Conservation (phyloP, 352 stramenopile genomes). For the Globisporangium canariense region DNA sequence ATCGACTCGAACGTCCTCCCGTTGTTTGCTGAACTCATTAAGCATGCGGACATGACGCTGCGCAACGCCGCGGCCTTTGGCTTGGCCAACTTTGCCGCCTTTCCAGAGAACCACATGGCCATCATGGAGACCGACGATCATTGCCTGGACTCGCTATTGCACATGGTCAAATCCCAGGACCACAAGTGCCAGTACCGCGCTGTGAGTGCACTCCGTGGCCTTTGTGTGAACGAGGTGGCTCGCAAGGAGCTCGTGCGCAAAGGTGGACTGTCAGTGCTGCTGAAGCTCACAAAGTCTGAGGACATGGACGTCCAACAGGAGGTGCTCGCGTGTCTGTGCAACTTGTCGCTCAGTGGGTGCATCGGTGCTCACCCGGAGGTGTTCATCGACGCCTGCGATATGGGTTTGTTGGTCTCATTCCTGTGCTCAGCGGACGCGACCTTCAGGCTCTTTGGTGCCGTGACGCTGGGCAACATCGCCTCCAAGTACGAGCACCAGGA, state of each 20-base stretch:
- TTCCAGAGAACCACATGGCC: slow-evolving; percentile 87
- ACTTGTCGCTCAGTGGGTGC: slow-evolving; percentile 94
- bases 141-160: slow-evolving; percentile 57
- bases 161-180: slow-evolving; percentile 58
- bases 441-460: slow-evolving; percentile 94
- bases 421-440: slow-evolving; percentile 94
- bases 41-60: slow-evolving; percentile 79
- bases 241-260: slow-evolving; percentile 88
- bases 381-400: slow-evolving; percentile 89
- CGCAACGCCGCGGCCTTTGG: slow-evolving; percentile 90
- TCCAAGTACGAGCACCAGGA: slow-evolving; percentile 71
- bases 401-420: slow-evolving; percentile 91
- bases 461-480: slow-evolving; percentile 95
- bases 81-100: slow-evolving; percentile 93
- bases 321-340: slow-evolving; percentile 95
- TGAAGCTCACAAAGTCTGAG: slow-evolving; percentile 88
- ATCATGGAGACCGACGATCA: slow-evolving; percentile 56
- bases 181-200: slow-evolving; percentile 87
- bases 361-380: slow-evolving; percentile 88
- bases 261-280: slow-evolving; percentile 83
- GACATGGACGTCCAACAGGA: slow-evolving; percentile 95
- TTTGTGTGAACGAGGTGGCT: slow-evolving; percentile 87
- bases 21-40: slow-evolving; percentile 67
- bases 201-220: slow-evolving; percentile 88
- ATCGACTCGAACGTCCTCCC: slow-evolving; percentile 71